A percentile compares a stretch with the other conserved stretches of the same genome.
Evolutionary conservation across 305 asterid species (phyloP).

Genomic region (Fraxinus sp.): DNA sequence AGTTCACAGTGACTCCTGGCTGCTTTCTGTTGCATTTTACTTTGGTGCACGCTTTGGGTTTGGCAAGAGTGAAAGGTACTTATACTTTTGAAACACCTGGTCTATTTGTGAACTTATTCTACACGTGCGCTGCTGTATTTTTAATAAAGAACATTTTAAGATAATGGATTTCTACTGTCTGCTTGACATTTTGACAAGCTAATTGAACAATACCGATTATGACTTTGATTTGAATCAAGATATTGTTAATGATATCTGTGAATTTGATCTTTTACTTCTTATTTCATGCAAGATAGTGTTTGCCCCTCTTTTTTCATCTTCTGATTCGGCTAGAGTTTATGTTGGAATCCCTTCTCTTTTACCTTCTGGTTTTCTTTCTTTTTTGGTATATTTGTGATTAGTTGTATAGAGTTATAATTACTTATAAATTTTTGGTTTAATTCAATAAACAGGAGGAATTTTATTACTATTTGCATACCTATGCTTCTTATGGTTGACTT

Average conservation of each 20-base stretch:
- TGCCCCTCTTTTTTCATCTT: not conserved
- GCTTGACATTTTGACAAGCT: conserved; percentile 2
- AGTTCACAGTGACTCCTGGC: conserved; percentile 87
- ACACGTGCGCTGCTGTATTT: not conserved
- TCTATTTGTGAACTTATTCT: not conserved
- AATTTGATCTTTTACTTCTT: not conserved
- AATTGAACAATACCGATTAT: not conserved
- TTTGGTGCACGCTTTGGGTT: conserved; percentile 81
- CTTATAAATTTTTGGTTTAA: not conserved
- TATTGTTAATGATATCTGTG: not conserved
- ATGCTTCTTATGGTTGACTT: not conserved
- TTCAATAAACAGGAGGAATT: not conserved
- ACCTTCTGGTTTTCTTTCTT: not conserved
- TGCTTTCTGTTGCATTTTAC: conserved; percentile 77
- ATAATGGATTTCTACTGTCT: not conserved
- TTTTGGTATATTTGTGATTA: not conserved
- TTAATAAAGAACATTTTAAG: not conserved
- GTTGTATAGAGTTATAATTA: not conserved
- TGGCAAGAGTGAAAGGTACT: conserved; percentile 71
- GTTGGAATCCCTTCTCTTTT: not conserved
- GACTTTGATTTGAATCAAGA: not conserved
- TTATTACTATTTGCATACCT: not conserved
- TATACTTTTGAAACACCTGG: not conserved
- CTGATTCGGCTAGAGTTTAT: not conserved
- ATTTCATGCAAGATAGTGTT: not conserved